Percentiles rank a stretch among this genome's conserved stretches.
Conservation (phyloP, 2,329 filamentous ascomycete genomes). For the Cytospora chrysosperma region DNA sequence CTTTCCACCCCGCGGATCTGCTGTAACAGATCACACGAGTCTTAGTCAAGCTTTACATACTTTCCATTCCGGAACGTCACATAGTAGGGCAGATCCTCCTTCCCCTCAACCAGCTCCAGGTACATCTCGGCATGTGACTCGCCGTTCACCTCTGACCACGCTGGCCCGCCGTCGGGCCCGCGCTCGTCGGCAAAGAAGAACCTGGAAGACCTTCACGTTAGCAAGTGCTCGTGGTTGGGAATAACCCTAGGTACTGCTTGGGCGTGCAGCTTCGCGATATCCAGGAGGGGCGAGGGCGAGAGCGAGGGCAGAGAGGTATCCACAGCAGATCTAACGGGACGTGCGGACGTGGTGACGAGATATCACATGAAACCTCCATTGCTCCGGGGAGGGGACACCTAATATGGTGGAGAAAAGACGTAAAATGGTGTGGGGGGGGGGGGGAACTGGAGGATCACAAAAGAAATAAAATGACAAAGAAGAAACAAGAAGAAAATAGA, state of each 20-base stretch:
- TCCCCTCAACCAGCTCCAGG: slow-evolving; percentile 9
- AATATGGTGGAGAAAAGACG: neutral
- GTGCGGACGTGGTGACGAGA: neutral
- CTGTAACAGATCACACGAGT: neutral
- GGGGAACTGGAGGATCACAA: no score
- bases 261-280: neutral
- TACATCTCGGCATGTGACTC: slow-evolving; percentile 14
- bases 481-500: no score
- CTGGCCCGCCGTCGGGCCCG: slow-evolving; percentile 13
- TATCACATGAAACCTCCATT: neutral
- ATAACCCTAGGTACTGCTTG: neutral
- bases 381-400: neutral
- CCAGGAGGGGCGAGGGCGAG: no score
- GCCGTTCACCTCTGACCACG: slow-evolving; percentile 6
- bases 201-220: neutral
- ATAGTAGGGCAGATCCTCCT: slow-evolving; percentile 20
- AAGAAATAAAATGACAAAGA: neutral
- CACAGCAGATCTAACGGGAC: neutral
- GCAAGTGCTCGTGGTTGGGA: neutral
- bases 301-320: no score
- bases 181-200: slow-evolving; percentile 27
- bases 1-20: neutral
- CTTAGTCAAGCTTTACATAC: slow-evolving; percentile 12
- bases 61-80: slow-evolving; percentile 23
- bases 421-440: no score